Conservation (phyloP, 306 rosid species). For the Lagenaria siceraria region DNA sequence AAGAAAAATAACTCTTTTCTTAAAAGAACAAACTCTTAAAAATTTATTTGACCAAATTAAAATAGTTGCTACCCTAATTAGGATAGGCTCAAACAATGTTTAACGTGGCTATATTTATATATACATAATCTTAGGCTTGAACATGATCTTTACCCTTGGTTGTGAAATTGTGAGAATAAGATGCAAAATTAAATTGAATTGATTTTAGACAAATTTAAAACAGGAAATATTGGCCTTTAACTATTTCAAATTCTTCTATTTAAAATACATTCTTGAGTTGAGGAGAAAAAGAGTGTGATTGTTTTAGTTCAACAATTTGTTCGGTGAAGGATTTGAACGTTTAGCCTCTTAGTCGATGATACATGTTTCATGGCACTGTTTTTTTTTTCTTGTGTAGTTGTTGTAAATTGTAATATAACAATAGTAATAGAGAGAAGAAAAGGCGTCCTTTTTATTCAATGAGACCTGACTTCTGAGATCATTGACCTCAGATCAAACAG, state of each 20-base stretch:
- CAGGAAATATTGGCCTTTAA: neutral
- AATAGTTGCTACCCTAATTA: too few species aligned
- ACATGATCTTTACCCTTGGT: neutral
- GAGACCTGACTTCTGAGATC: neutral
- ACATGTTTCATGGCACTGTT: too few species aligned
- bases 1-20: too few species aligned
- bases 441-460: conserved; percentile 3
- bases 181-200: neutral
- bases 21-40: too few species aligned
- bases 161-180: neutral
- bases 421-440: neutral
- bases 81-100: too few species aligned
- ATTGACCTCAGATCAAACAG: neutral
- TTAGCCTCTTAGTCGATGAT: too few species aligned
- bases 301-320: too few species aligned
- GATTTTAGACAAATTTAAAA: neutral
- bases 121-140: neutral
- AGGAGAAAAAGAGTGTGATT: neutral
- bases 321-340: too few species aligned
- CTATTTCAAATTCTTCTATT: neutral
- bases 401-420: neutral
- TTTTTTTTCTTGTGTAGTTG: neutral
- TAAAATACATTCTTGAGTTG: neutral
- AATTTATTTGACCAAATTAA: too few species aligned
- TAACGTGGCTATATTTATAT: too few species aligned